These are phyloP conservation scores for Saccharomycopsis hybrid DNA, from an alignment of 1,139 yeast genomes.

Conservation along the genomic window DNA sequence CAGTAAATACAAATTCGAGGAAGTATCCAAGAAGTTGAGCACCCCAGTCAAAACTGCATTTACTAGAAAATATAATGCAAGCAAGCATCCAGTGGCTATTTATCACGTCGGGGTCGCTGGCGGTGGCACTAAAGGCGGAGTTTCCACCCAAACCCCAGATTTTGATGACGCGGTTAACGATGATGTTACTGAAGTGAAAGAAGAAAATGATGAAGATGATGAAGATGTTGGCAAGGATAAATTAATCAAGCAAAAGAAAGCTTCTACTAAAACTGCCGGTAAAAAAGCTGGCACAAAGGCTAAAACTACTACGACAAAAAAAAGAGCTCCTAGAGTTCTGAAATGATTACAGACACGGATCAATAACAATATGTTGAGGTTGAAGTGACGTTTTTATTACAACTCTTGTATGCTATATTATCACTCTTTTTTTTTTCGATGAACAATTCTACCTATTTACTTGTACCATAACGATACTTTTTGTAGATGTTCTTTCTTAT, in stretches of 20 bases:
- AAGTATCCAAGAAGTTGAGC: conserved; percentile 53
- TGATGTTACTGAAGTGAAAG: conserved; percentile 59
- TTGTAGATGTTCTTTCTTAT: too few species aligned
- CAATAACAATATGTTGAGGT: too few species aligned
- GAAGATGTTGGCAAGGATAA: conserved; percentile 50
- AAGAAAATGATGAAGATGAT: conserved; percentile 32
- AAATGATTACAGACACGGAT: too few species aligned
- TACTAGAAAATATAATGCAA: conserved; percentile 73
- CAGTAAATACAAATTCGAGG: conserved; percentile 33
- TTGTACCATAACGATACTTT: too few species aligned
- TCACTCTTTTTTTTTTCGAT: too few species aligned
- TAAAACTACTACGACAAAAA: too few species aligned
- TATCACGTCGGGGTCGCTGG: conserved; percentile 57
- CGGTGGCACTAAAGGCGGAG: conserved; percentile 35
- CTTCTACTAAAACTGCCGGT: conserved; percentile 21
- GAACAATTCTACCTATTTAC: too few species aligned
- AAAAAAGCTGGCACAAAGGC: too few species aligned
- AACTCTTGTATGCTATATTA: too few species aligned
- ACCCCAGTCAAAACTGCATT: conserved; percentile 76
- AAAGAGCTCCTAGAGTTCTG: too few species aligned
- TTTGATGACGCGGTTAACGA: conserved; percentile 52
- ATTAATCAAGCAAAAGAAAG: conserved; percentile 40
- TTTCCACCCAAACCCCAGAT: conserved; percentile 43
- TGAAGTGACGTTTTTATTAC: too few species aligned
- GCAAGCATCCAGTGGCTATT: conserved; percentile 80